phyloP scores from a whole-genome alignment of 805 yeast species.

The Wickerhamiella lipophila region DNA sequence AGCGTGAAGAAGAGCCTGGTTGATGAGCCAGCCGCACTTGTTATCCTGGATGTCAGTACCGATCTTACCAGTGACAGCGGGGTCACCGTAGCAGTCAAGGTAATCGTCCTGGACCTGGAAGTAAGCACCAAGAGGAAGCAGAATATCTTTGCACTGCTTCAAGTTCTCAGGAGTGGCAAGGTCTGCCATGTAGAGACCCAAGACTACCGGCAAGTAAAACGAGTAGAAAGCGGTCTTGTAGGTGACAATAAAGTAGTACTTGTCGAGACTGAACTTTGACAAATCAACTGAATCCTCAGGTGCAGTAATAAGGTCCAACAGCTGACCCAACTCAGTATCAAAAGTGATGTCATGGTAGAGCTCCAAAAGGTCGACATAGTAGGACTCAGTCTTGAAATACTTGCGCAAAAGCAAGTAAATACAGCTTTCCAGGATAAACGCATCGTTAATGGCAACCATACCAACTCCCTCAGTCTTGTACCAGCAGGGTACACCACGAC shows the following conservation, averaged over 20 bases:
- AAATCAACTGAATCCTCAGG: slow-evolving; percentile 92
- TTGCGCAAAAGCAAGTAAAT: slow-evolving; percentile 80
- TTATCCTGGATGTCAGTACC: slow-evolving; percentile 98
- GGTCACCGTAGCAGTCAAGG: slow-evolving; percentile 93
- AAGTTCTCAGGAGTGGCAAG: slow-evolving; percentile 56
- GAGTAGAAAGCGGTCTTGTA: slow-evolving; percentile 97
- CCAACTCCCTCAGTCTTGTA: slow-evolving; percentile 66
- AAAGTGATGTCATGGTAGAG: slow-evolving; percentile 94
- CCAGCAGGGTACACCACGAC: slow-evolving; percentile 99
- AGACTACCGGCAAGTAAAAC: slow-evolving; percentile 92
- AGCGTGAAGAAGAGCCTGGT: slow-evolving; percentile 74
- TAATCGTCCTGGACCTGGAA: slow-evolving; percentile 98
- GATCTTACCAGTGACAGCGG: slow-evolving; percentile 93
- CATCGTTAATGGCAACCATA: slow-evolving; percentile 91
- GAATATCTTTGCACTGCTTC: slow-evolving; percentile 73
- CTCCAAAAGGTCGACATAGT: slow-evolving; percentile 82
- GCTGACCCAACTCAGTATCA: slow-evolving; percentile 95
- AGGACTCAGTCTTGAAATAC: slow-evolving; percentile 68
- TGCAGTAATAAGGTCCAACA: slow-evolving; percentile 89
- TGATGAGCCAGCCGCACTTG: slow-evolving; percentile 96
- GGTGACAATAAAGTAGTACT: slow-evolving; percentile 89
- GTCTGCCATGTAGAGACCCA: slow-evolving; percentile 91
- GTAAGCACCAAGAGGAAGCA: slow-evolving; percentile 93
- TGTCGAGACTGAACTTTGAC: slow-evolving; percentile 68
- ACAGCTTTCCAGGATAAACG: slow-evolving; percentile 93